Base-by-base conservation (phyloP, 345 rosid genomes). In the Rhodamnia argentea region DNA sequence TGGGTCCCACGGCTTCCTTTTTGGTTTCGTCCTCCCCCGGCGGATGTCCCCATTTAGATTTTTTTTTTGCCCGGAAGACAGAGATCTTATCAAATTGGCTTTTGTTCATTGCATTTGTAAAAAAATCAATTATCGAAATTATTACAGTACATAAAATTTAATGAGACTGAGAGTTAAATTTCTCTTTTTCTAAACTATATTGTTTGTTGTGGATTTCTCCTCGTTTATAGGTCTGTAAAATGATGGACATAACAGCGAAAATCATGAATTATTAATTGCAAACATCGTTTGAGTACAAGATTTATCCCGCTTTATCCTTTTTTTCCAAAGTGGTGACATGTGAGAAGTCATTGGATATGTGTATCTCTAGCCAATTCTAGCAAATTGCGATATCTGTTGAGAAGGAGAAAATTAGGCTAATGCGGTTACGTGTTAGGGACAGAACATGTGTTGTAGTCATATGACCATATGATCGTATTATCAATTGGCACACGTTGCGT, bases 311-410 rank as follows among this genome's bases (percentile, higher is more conserved):
- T 0, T n/a, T 13, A 60, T 13, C 0, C 27, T 27, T 27, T 27
- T 37, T 6, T 0, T 60, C 27, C 10, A 7, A 60, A 16, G 0
- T 6, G 74, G 27, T 0, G 5, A 60, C 74, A 27, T 60, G 7
- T 0, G 3, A 32, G 20, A 29, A 2, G 3, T 8, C 15, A 3
- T 8, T 20, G 4, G 76, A 8, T 37, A 37, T 0, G 7, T 64
- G 0, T 32, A 16, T 32, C 6, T 64, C 23, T 29, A 64, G 4
- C 3, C 47, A 70, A 32, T 70, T 70, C 3, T 18, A 2, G 2
- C 15, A 70, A 37, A 70, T 18, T 32, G 2, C 13, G 0, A 32
- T 2, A 0, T 4, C 32, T 70, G 24, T 8, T 32, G 8, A 8
- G 13, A 9, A 18, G 3, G 18, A 70, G 44, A 32, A 70, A 10